These are phyloP conservation scores for Fusarium buxicola DNA, from an alignment of 2,329 filamentous ascomycete genomes.

Conservation along the genomic window DNA sequence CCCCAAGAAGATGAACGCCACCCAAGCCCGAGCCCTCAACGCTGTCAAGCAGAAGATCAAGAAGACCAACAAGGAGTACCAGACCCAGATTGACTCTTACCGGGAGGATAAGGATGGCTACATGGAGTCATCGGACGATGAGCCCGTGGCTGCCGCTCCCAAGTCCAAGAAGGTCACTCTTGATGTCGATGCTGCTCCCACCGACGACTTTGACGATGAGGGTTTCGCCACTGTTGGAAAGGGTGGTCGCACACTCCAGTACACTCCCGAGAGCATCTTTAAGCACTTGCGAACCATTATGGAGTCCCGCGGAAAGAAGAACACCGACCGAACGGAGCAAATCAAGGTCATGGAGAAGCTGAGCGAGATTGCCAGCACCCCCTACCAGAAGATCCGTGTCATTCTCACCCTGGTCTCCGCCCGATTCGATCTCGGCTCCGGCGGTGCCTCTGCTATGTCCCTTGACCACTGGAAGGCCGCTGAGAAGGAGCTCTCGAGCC, in stretches of 20 bases:
- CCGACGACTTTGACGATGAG: slow-evolving; percentile 77
- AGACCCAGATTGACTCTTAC: slow-evolving; percentile 87
- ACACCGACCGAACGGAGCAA: slow-evolving; percentile 94
- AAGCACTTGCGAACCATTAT: slow-evolving; percentile 95
- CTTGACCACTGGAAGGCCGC: slow-evolving; percentile 97
- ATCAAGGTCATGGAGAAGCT: slow-evolving; percentile 98
- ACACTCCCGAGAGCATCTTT: slow-evolving; percentile 97
- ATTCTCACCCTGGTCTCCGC: slow-evolving; percentile 92
- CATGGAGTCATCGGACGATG: slow-evolving; percentile 86
- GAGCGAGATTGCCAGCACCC: slow-evolving; percentile 85
- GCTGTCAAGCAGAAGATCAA: slow-evolving; percentile 98
- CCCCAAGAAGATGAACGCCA: slow-evolving; percentile 98
- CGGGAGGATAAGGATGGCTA: slow-evolving; percentile 85
- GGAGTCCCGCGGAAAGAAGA: slow-evolving; percentile 98
- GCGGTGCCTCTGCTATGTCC: slow-evolving; percentile 83
- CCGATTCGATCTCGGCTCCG: slow-evolving; percentile 90
- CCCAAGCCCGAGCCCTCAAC: slow-evolving; percentile 92
- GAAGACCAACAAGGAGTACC: slow-evolving; percentile 98
- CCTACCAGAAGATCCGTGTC: slow-evolving; percentile 94
- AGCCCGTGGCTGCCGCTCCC: slow-evolving; percentile 63
- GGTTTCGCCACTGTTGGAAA: slow-evolving; percentile 91
- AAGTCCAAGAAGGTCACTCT: slow-evolving; percentile 56
- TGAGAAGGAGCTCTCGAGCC: slow-evolving; percentile 82
- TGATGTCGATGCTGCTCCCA: slow-evolving; percentile 60
- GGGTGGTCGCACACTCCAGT: slow-evolving; percentile 88